Evolutionary conservation across 768 basidiomycete species (phyloP).

Genomic region (Naematelia encephala): DNA sequence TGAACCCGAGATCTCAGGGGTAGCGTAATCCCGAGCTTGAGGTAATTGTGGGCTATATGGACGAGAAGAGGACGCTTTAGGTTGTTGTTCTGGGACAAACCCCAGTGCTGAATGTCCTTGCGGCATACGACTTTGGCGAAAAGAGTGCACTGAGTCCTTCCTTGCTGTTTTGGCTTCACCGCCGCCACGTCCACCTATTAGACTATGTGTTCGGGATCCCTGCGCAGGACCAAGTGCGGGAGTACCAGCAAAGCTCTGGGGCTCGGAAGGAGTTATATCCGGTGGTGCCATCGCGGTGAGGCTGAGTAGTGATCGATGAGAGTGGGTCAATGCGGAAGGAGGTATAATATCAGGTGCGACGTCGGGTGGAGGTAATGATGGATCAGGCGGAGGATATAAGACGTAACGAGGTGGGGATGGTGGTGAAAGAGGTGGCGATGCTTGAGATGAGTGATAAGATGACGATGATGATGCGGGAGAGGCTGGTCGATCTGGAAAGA

Average conservation of each 20-base stretch:
- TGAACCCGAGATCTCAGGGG: slow-evolving; percentile 14
- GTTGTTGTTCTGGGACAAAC: slow-evolving; percentile 6
- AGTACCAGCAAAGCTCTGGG: not conserved
- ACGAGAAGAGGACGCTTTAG: not conserved
- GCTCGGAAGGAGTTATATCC: slow-evolving; percentile 1
- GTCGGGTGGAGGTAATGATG: slow-evolving; percentile 31
- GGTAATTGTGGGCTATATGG: slow-evolving; percentile 13
- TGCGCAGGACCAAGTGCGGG: not conserved
- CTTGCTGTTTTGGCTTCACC: slow-evolving; percentile 1
- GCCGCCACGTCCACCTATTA: slow-evolving; percentile 6
- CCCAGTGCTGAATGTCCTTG: slow-evolving; percentile 4
- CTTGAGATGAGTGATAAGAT: slow-evolving; percentile 41
- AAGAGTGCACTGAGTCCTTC: slow-evolving; percentile 29
- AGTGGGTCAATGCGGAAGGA: slow-evolving; percentile 31
- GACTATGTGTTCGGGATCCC: slow-evolving; percentile 30
- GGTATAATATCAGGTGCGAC: slow-evolving; percentile 34
- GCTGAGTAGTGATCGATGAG: slow-evolving; percentile 37
- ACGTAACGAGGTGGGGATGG: slow-evolving; percentile 14
- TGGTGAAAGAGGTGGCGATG: slow-evolving; percentile 28
- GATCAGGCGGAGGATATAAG: slow-evolving; percentile 28
- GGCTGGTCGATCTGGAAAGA: slow-evolving; percentile 14
- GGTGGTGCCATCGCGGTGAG: slow-evolving; percentile 12
- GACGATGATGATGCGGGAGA: slow-evolving; percentile 40
- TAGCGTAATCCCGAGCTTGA: slow-evolving; percentile 18
- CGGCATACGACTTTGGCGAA: slow-evolving; percentile 12